Evolutionary conservation across 2,329 filamentous ascomycete species (phyloP), one percentile per base, ranked within the genome.

Genomic region (Seiridium unicorne): DNA sequence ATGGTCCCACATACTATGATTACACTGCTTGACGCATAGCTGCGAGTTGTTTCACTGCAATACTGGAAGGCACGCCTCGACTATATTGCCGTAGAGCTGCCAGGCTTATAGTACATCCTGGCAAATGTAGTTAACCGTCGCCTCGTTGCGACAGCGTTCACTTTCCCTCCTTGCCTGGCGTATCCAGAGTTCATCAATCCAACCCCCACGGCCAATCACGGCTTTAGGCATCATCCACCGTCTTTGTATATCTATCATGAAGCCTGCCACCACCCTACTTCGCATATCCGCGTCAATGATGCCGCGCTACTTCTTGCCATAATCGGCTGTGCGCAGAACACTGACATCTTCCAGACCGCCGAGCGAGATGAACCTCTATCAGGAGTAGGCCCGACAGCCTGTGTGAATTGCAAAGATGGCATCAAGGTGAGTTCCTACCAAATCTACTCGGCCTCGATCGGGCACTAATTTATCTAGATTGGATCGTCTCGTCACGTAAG

Each of bases 401-500:
- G 53, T 57, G 46, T 59, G 55, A 60, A 56, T 77, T 75, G 69
- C 71, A 73, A 82, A 76, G 64, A 86, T 86, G 83, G 80, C 82
- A 68, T 85, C 83, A 68, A 84, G 82, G 82, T 83, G 68, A 71
- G 75, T 42, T 18, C 13, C 26, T 9, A 11, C 40, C 13, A 9
- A 31, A 44, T 35, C 18, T 18, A 26, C 42, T 38, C 26, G n/a
- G n/a, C 34, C n/a, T 8, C 5, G n/a, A 34, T 6, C 5, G 18
- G 13, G 9, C 18, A 59, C 72, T 71, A 67, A 70, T 63, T 57
- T 66, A 77, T 73, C 76, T 65, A 92, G 91, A 84, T 86, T 94
- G 71, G 91, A 93, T 80, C 88, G 91, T 74, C 84, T 94, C 69
- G 91, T 94, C 82, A 93, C 90, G 90, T 93, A 84, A 86, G 90